Percentiles rank a stretch among this genome's conserved stretches.
These are phyloP conservation scores for Juglanconis juglandina DNA, from an alignment of 2,329 filamentous ascomycete genomes.

Conservation along the genomic window DNA sequence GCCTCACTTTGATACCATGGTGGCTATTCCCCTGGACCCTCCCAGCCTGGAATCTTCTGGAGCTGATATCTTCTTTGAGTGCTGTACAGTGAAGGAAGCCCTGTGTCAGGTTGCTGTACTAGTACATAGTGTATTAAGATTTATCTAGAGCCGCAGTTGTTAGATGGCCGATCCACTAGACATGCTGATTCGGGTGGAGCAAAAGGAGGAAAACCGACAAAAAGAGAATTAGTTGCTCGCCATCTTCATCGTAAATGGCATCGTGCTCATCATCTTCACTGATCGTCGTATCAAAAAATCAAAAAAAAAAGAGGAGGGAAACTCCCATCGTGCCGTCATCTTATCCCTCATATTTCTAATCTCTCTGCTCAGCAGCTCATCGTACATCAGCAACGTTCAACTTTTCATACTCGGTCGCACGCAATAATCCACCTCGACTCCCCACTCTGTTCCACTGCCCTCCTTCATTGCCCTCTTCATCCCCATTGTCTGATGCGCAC, in stretches of 20 bases:
- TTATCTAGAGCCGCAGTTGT: not conserved
- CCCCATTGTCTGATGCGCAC: not conserved
- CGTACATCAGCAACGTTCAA: slow-evolving; percentile 5
- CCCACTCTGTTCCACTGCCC: not conserved
- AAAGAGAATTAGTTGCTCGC: not conserved
- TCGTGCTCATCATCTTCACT: not conserved
- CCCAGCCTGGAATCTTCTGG: too few relatives aligned
- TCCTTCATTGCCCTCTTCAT: not conserved
- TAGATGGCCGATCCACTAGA: not conserved
- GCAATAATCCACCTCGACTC: not conserved
- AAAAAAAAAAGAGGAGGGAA: not conserved
- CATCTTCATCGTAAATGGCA: not conserved
- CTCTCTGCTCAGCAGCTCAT: slow-evolving; percentile 5
- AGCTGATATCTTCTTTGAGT: too few relatives aligned
- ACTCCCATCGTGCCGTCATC: not conserved
- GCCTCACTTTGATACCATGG: too few relatives aligned
- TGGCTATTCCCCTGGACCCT: too few relatives aligned
- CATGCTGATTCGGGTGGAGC: not conserved
- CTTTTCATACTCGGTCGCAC: not conserved
- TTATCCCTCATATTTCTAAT: slow-evolving; percentile 5
- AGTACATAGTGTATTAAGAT: slow-evolving; percentile 3
- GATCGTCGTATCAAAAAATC: not conserved
- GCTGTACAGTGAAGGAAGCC: not conserved
- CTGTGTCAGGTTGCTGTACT: not conserved
- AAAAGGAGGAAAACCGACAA: not conserved